Base-by-base conservation (phyloP, 2,329 filamentous ascomycete genomes). In the Alternaria panax region DNA sequence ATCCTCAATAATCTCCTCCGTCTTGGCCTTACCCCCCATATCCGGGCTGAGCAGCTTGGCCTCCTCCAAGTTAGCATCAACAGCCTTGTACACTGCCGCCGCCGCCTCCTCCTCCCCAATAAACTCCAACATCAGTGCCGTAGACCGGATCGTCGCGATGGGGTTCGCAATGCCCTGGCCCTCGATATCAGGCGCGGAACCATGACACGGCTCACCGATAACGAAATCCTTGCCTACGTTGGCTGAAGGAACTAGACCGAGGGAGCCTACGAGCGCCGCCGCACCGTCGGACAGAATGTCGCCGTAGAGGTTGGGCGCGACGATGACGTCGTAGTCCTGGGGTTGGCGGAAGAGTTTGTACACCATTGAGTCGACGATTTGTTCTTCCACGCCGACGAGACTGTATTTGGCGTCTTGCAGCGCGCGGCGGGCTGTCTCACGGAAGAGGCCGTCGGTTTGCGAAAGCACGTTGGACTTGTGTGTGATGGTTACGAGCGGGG, bases 261-360 rank as follows among this genome's bases (percentile, higher is more conserved):
- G 84, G 55, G 89, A 93, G 45, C 94, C 95, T 27, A 98, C 94
- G 28, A 98, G 88, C 2, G 95, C 95, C 25, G 95, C 95, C 51
- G 95, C 94, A 67, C 93, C 94, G 79, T 99, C 95, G 2, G 93
- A 97, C 38, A 99, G 85, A 69, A 99, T 95, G 80, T 99, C 95
- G 68, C 95, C 95, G 82, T 99, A 98, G 62, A 99, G 86, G 82
- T 98, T 98, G 52, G 94, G 95, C 8, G 94, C 95, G 46, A 99
- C 95, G 70, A 99, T 96, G 68, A 98, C 94, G 79, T 99, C 95
- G 87, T 98, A 99, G 75, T 90, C 90, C 74, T 90, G 86, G 42
- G 95, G 95, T 81, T 98, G 92, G 63, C 94, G 92, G 88, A 98
- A 98, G 57, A 99, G 90, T 85, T 98, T 98, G 88, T 98, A 98